Base-by-base conservation (phyloP, 2,329 filamentous ascomycete species). In the Rhinocladiella similis region DNA sequence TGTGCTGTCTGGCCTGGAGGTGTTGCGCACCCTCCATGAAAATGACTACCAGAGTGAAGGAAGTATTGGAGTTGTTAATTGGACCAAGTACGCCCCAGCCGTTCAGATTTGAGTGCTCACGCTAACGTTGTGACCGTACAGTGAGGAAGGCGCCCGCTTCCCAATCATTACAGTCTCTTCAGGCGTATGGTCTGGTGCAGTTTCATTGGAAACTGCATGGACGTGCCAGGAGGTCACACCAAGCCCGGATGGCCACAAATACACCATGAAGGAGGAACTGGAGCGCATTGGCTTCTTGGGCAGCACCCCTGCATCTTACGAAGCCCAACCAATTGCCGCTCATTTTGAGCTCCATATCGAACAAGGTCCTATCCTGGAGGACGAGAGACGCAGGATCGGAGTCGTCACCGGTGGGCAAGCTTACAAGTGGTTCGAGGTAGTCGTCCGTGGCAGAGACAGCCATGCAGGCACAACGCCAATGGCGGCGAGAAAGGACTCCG, bases 261-360 rank as follows among this genome's bases (percentile, higher is more conserved):
- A 53, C 22, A 87, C 83, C 12, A 41, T 88, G 78, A 85, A 79
- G 63, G 81, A 76, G 0, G 88, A 91, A 57, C 78, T 94, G 0
- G 76, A 87, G 66, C 80, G 87, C 12, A 91, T 91, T 50, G 85
- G 85, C 0, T 91, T 89, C 60, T 72, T 90, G 0, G 89, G 89
- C 14, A 63, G 71, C 0, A 72, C 77, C 0, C 78, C 80, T 9
- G 81, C 82, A 18, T 83, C 77, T 53, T 77, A 86, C 68, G 75
- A 80, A 58, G 74, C 77, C 22, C 82, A 80, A 10, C 87, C 87
- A 0, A 84, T 92, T 72, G 86, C 82, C 12, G 88, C 88, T 0
- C 89, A 92, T 70, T 92, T 93, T 66, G 89, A 93, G 70, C 78
- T 93, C 12, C 90, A 94, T 68, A 93, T 93, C 50, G 90, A 95